Base-by-base conservation (phyloP, 768 basidiomycete genomes). In the Boletellus ananas region DNA sequence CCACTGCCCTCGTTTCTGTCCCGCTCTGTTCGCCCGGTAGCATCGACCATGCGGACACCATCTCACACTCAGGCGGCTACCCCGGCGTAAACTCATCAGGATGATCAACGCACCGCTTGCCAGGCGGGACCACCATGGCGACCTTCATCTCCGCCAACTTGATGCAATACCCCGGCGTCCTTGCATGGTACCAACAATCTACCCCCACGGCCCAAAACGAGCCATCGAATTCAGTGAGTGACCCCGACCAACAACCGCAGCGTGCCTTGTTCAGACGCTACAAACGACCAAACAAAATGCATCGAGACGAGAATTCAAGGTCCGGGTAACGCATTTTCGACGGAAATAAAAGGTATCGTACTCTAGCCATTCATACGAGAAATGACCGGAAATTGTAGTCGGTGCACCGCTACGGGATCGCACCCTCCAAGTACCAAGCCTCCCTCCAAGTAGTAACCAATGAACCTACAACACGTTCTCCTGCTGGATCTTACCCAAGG, bases 401-500 rank as follows among this genome's bases (percentile, higher is more conserved):
- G 23, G 23, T 4, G 23, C 23, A 6, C 23, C 7, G 23, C 23
- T 25, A 4, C 23, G 4, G 5, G 23, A 25, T 6, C 7, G 23
- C 23, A 25, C 23, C 23, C 23, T 25, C 37, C 13, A 35, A 17
- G 31, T 35, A 54, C 53, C 37, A 20, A 29, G 42, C 42, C 33
- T 54, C 31, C 34, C 17, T 36, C 8, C 14, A 35, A 13, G 17
- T 18, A 10, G 2, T 17, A 14, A 37, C 34, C 9, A 10, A 6
- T 23, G 4, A 6, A 14, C 36, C 34, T 44, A 49, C 18, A 56
- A 42, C 12, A 10, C 36, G 1, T 39, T 43, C 17, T 14, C 47
- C 36, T 59, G 55, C 37, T 35, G 40, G 34, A 68, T 60, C 0
- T 0, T 4, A 11, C 76, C 77, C 47, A 75, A 35, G 0, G 76